phyloP scores from a whole-genome alignment of 495 filamentous ascomycete species.

The Penicillium subrubescens region DNA sequence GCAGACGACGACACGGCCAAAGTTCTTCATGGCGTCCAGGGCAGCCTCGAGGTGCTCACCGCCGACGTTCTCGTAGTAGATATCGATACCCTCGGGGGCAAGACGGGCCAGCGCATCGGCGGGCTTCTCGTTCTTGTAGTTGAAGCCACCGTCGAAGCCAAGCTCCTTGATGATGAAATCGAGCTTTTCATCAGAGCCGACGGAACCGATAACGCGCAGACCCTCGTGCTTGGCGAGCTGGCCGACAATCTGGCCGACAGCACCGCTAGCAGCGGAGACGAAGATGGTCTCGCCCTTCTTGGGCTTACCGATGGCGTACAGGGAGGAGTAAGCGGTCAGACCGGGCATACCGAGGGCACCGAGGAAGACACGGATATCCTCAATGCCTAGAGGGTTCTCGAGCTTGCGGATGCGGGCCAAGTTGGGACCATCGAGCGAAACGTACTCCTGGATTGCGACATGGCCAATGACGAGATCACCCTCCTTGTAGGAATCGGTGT shows the following conservation, averaged over 20 bases:
- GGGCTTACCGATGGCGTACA: conserved; percentile 82
- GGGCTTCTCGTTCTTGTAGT: conserved; percentile 76
- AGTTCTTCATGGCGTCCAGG: conserved; percentile 66
- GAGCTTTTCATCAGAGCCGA: conserved; percentile 68
- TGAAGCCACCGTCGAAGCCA: conserved; percentile 71
- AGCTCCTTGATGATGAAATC: conserved; percentile 67
- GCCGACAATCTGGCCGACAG: conserved; percentile 82
- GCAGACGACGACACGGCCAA: conserved; percentile 70
- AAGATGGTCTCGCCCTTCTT: conserved; percentile 90
- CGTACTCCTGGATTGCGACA: conserved; percentile 65
- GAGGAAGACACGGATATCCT: conserved; percentile 56
- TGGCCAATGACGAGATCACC: conserved; percentile 68
- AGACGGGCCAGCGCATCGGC: conserved; percentile 70
- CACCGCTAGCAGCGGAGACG: conserved; percentile 78
- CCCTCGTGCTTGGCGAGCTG: conserved; percentile 88
- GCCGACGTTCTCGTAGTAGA: conserved; percentile 96
- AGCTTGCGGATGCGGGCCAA: conserved; percentile 36
- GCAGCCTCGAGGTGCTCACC: conserved; percentile 84
- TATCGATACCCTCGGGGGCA: conserved; percentile 83
- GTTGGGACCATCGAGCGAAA: conserved; percentile 32
- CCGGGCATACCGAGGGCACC: conserved; percentile 88
- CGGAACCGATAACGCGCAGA: conserved; percentile 78
- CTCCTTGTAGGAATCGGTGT: conserved; percentile 57
- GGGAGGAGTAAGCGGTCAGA: conserved; percentile 76
- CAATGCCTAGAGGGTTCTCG: conserved; percentile 48